Evolutionary conservation across 108 stramenopile species (phyloP).

Genomic region (Conticribra weissflogii): DNA sequence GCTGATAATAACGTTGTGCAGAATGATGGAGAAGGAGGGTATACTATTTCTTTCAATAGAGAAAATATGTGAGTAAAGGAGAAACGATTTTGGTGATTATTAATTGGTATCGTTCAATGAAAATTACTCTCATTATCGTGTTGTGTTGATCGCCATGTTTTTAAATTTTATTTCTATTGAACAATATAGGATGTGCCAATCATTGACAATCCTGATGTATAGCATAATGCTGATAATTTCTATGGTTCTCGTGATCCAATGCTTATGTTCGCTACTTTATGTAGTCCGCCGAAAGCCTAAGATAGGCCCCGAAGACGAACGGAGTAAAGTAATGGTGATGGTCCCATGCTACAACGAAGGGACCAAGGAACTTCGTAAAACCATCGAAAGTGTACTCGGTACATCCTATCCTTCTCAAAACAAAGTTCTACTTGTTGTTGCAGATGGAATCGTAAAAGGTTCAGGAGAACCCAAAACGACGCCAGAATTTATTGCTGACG

Average conservation of each 20-base stretch:
- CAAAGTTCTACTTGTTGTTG: slow-evolving; percentile 55
- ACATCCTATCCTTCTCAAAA: slow-evolving; percentile 53
- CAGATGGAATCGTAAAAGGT: slow-evolving; percentile 60
- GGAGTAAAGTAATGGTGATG: slow-evolving; percentile 55
- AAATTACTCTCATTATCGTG: too few relatives aligned
- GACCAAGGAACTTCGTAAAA: slow-evolving; percentile 52
- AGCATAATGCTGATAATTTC: slow-evolving; percentile 50
- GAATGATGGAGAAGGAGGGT: too few relatives aligned
- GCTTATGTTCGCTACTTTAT: slow-evolving; percentile 50
- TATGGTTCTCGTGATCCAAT: slow-evolving; percentile 42
- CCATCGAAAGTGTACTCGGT: slow-evolving; percentile 50
- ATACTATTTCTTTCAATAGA: too few relatives aligned
- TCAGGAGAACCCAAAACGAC: slow-evolving; percentile 40
- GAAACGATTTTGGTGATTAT: too few relatives aligned
- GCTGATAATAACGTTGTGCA: too few relatives aligned
- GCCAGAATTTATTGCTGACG: slow-evolving; percentile 36
- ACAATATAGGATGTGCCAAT: too few relatives aligned
- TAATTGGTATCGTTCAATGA: too few relatives aligned
- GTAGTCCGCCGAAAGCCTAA: slow-evolving; percentile 25
- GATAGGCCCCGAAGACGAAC: slow-evolving; percentile 28
- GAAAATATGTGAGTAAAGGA: too few relatives aligned
- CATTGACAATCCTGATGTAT: slow-evolving; percentile 34
- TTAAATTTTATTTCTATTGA: too few relatives aligned
- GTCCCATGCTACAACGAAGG: slow-evolving; percentile 68
- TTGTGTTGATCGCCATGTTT: too few relatives aligned